Evolutionary conservation across 2,329 filamentous ascomycete species (phyloP).

Genomic region (Fusarium palustre): DNA sequence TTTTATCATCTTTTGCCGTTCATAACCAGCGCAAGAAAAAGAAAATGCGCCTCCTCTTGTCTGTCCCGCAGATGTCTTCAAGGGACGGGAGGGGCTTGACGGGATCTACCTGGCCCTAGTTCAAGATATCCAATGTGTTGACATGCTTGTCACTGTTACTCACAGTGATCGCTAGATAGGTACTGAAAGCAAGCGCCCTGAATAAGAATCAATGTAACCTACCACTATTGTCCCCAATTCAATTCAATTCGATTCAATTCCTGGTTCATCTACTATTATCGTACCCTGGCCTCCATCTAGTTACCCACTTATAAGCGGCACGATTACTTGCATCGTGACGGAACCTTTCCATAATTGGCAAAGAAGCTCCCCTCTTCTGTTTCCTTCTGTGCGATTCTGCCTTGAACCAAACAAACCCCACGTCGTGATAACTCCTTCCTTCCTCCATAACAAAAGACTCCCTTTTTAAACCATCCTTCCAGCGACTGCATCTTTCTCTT

Average conservation of each 20-base stretch:
- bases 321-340: slow-evolving; percentile 41
- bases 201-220: not conserved
- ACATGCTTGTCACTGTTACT: not conserved
- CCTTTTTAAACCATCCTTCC: slow-evolving; percentile 3
- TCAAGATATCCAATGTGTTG: not conserved
- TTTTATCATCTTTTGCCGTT: slow-evolving; percentile 21
- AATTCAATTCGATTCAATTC: not conserved
- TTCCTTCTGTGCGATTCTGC: slow-evolving; percentile 36
- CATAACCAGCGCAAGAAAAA: slow-evolving; percentile 17
- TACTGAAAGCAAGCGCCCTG: not conserved
- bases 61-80: not conserved
- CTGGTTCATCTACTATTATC: not conserved
- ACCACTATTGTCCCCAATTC: not conserved
- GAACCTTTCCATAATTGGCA: slow-evolving; percentile 39
- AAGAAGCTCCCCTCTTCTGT: slow-evolving; percentile 42
- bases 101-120: slow-evolving; percentile 2
- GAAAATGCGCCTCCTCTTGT: slow-evolving; percentile 19
- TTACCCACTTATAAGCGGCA: slow-evolving; percentile 42
- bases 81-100: slow-evolving; percentile 4
- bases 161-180: not conserved
- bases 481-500: slow-evolving; percentile 1
- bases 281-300: slow-evolving; percentile 1
- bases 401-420: slow-evolving; percentile 17
- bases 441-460: slow-evolving; percentile 11
- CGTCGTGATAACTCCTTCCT: slow-evolving; percentile 7